These are phyloP conservation scores for Chlamydomonas incerta DNA, from an alignment of 139 green algal species.

Conservation along the genomic window DNA sequence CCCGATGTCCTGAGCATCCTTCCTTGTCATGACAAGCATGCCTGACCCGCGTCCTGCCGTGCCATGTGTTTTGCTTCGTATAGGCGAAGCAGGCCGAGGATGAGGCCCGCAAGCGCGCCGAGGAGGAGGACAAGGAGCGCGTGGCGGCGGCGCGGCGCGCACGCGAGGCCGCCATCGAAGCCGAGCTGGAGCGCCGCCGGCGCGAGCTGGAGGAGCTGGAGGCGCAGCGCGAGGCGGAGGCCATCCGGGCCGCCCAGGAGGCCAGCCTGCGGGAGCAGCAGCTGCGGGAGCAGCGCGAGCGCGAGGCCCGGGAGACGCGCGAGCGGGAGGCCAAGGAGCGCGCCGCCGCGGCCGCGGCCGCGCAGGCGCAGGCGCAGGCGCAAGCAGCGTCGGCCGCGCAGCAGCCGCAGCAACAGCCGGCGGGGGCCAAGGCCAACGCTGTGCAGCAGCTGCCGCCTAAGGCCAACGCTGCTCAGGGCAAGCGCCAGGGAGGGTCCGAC, in stretches of 20 bases:
- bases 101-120: conserved; percentile 59
- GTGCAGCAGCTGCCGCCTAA: too few relatives aligned
- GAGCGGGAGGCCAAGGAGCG: conserved; percentile 6
- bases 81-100: conserved; percentile 59
- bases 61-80: too few relatives aligned
- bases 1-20: too few relatives aligned
- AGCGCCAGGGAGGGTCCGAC: too few relatives aligned
- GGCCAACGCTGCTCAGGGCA: too few relatives aligned
- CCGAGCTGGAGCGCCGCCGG: conserved; percentile 72
- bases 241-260: conserved; percentile 65
- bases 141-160: conserved; percentile 61
- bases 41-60: too few relatives aligned
- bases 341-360: too few relatives aligned
- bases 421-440: too few relatives aligned
- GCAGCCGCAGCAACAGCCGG: background rate
- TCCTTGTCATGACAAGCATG: too few relatives aligned
- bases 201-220: conserved; percentile 71
- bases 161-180: conserved; percentile 64
- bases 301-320: background rate
- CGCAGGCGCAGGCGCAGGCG: conserved; percentile 12
- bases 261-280: conserved; percentile 57
- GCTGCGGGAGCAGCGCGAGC: conserved; percentile 24
- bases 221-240: conserved; percentile 66
- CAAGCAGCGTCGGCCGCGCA: background rate
- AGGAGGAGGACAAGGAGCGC: conserved; percentile 63